These are phyloP conservation scores for Pleurotus salmoneostramineus DNA, from an alignment of 768 basidiomycete genomes.

Conservation along the genomic window DNA sequence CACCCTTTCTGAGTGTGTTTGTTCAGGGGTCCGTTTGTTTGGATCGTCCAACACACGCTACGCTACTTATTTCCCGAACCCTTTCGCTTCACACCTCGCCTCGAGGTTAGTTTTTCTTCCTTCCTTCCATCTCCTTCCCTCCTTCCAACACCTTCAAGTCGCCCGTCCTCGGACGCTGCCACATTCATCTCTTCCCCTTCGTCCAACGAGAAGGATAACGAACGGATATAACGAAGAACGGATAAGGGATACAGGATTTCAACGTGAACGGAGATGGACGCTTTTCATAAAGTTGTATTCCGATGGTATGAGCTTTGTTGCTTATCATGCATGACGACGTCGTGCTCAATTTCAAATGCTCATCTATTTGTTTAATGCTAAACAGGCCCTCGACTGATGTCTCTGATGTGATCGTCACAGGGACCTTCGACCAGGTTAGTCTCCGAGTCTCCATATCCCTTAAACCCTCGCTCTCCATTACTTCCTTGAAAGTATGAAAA, in stretches of 20 bases:
- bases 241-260: no score
- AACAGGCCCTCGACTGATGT: slow-evolving; percentile 61
- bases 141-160: no score
- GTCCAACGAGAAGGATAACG: no score
- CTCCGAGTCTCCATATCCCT: no score
- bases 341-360: slow-evolving; percentile 25
- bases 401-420: slow-evolving; percentile 62
- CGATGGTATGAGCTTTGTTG: slow-evolving; percentile 33
- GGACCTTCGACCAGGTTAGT: slow-evolving; percentile 74
- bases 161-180: no score
- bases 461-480: no score
- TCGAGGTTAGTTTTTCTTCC: neutral
- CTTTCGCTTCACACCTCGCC: neutral
- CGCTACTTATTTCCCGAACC: neutral
- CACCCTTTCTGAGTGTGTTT: neutral
- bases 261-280: slow-evolving; percentile 20
- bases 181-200: no score
- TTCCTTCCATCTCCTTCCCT: neutral
- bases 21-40: neutral
- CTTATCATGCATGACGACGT: no score
- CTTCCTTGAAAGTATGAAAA: no score
- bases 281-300: slow-evolving; percentile 50
- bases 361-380: no score
- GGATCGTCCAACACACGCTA: neutral
- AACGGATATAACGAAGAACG: no score